Evolutionary conservation across 2,329 filamentous ascomycete species (phyloP).

Genomic region (Metarhizium anisopliae): DNA sequence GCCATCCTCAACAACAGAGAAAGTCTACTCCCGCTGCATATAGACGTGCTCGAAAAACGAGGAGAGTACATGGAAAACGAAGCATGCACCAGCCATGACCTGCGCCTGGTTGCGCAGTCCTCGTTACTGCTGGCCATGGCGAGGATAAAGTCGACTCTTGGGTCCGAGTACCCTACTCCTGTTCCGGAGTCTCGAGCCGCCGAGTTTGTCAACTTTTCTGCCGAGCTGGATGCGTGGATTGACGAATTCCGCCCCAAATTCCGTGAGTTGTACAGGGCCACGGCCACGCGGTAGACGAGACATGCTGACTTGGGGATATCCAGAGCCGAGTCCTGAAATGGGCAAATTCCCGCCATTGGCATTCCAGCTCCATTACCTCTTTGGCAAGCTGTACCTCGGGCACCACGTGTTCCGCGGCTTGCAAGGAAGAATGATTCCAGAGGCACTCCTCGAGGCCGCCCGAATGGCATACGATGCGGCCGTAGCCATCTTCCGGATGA

Average conservation of each 20-base stretch:
- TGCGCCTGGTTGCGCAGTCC: slow-evolving; percentile 2
- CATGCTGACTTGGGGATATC: neutral
- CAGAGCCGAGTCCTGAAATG: neutral
- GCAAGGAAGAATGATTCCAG: neutral
- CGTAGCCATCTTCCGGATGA: slow-evolving; percentile 2
- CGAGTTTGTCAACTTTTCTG: neutral
- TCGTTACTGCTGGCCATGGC: neutral
- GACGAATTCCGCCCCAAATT: neutral
- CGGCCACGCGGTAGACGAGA: neutral
- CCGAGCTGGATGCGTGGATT: neutral
- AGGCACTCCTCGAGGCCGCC: neutral
- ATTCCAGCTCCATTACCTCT: slow-evolving; percentile 3
- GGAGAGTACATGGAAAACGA: neutral
- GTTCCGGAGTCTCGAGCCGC: neutral
- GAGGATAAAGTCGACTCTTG: neutral
- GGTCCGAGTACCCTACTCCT: neutral
- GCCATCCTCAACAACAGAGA: slow-evolving; percentile 5
- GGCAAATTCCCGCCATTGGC: slow-evolving; percentile 1
- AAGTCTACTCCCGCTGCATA: neutral
- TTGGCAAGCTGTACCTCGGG: slow-evolving; percentile 4
- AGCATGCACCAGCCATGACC: neutral
- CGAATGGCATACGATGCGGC: slow-evolving; percentile 2
- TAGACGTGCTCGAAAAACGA: neutral
- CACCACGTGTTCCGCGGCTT: slow-evolving; percentile 6
- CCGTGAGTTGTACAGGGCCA: neutral